Conservation (phyloP, 2,329 filamentous ascomycete species). For the Fusarium concolor region DNA sequence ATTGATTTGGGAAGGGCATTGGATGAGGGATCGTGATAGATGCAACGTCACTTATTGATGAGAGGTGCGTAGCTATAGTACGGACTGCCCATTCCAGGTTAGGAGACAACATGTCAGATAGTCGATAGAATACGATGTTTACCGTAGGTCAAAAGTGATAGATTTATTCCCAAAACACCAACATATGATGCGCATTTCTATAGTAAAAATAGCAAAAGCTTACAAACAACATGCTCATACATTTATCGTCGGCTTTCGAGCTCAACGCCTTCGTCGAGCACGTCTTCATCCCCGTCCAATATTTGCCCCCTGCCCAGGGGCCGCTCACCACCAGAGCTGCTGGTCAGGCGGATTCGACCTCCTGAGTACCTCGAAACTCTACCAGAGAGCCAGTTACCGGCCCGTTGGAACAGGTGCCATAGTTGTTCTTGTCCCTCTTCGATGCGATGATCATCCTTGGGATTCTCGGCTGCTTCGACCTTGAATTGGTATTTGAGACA, state of each 20-base stretch:
- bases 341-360: constrained; percentile 66
- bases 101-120: not conserved
- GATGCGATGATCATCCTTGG: constrained; percentile 67
- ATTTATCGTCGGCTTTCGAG: constrained; percentile 53
- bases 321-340: constrained; percentile 52
- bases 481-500: constrained; percentile 98
- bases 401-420: constrained; percentile 67
- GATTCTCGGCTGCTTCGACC: constrained; percentile 86
- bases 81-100: not conserved
- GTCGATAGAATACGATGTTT: not conserved
- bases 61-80: not conserved
- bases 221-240: constrained; percentile 4
- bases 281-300: constrained; percentile 58
- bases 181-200: constrained; percentile 36
- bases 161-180: constrained; percentile 40
- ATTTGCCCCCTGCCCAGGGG: constrained; percentile 59
- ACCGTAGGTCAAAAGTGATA: constrained; percentile 16
- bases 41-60: not conserved
- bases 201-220: constrained; percentile 14
- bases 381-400: constrained; percentile 69
- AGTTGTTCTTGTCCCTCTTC: constrained; percentile 72
- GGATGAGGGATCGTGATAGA: constrained; percentile 36
- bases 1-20: constrained; percentile 49
- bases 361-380: constrained; percentile 65
- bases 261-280: constrained; percentile 57